Percentiles rank a stretch among this genome's conserved stretches.
Conservation (phyloP, 345 rosid species). For the Citrus sp. region DNA sequence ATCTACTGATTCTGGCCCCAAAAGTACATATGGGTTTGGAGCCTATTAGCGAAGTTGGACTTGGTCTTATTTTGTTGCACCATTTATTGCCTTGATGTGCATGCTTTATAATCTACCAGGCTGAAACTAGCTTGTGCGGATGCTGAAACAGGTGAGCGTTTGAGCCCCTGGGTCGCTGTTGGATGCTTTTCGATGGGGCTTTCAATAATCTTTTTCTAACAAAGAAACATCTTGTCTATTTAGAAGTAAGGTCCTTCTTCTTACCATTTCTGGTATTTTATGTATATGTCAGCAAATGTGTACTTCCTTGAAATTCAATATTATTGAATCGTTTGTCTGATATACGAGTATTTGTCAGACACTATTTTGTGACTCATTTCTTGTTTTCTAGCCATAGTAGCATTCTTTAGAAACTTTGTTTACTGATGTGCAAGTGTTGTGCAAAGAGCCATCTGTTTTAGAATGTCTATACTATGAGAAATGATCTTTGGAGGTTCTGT, state of each 20-base stretch:
- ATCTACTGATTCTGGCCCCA: not conserved
- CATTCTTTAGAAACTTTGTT: conserved; percentile 8
- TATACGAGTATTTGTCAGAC: conserved; percentile 7
- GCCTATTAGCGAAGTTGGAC: not conserved
- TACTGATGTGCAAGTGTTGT: not conserved
- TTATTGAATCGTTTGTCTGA: conserved; percentile 8
- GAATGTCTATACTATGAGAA: not conserved
- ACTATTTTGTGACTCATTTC: conserved; percentile 3
- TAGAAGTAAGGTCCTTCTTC: conserved; percentile 22
- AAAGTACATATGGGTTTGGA: not conserved
- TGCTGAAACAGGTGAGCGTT: conserved; percentile 68
- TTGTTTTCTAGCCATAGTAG: conserved; percentile 10
- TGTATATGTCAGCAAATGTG: not conserved
- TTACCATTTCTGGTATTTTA: not conserved
- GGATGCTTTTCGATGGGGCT: conserved; percentile 93
- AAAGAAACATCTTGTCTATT: conserved; percentile 10
- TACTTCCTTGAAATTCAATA: not conserved
- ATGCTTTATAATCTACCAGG: not conserved
- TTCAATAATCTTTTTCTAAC: conserved; percentile 79
- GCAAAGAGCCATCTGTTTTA: not conserved
- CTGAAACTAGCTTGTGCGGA: conserved; percentile 7
- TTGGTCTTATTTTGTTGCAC: not conserved
- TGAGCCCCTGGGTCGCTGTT: conserved; percentile 93
- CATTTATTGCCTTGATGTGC: conserved; percentile 3
- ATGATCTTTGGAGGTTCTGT: not conserved